Evolutionary conservation across 169 alveolate species (phyloP), one percentile per base, ranked within the genome.

Genomic region (Plasmodium vinckei): DNA sequence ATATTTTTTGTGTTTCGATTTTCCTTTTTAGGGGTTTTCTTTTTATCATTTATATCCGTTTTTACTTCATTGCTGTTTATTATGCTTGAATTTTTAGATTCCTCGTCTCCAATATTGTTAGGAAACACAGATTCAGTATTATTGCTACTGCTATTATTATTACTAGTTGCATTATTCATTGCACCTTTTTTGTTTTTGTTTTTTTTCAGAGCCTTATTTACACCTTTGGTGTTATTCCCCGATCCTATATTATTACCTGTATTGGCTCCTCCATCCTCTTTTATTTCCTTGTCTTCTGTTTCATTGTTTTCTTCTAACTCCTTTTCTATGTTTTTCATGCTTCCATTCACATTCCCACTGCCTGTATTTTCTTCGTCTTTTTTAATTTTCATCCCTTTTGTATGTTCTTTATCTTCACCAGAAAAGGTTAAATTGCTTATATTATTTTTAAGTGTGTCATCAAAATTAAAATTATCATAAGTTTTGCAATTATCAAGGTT

Each of bases 391-490:
- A 15, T 9, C 42, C 64, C 68, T 15, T 49, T 69, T 7, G 9
- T 39, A 17, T 25, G 68, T 46, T 77, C 79, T 57, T 19, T 69
- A 63, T 77, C 54, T 42, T 77, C 88, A 64, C 57, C 65, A n/a
- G 88, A 33, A 6, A 23, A 9, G 1, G 64, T 42, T n/a, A 65
- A 64, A 15, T 77, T 53, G 23, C 19, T 65, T 2, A n/a, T 57
- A 15, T 69, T 56, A n/a, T 17, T 59, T 44, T 42, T 77, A 21
- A 19, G 23, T 23, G 57, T 42, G 13, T 64, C 88, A 77, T 64
- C 88, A 77, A 77, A 77, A 63, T 59, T 77, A 4, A 77, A 57
- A 21, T 77, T 67, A 1, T 77, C 88, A 15, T 64, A 77, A 13
- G 88, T 77, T 1, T 77, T 77, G 33, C 88, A 77, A 27, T 77